Percentiles rank a stretch among this genome's conserved stretches.
Conservation (phyloP, 129 eudicot genomes). For the Pseudognaphalium luteoalbum region DNA sequence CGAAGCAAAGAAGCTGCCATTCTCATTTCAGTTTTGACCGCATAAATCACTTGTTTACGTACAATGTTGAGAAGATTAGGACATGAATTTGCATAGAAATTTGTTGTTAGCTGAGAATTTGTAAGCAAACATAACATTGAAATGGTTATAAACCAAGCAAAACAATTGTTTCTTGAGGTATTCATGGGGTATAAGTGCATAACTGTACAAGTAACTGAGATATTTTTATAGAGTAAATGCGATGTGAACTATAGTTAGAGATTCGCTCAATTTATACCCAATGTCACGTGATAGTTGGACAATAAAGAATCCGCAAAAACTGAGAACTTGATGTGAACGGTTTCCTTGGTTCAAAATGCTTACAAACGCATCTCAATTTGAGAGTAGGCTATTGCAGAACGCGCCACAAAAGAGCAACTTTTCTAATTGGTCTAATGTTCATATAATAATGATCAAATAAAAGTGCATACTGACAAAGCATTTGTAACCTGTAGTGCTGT, state of each 20-base stretch:
- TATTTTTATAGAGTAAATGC: not conserved
- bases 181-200: slow-evolving; percentile 17
- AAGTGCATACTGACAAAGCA: slow-evolving; percentile 30
- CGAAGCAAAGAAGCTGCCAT: slow-evolving; percentile 55
- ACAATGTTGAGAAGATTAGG: slow-evolving; percentile 32
- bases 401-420: not conserved
- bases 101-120: slow-evolving; percentile 42
- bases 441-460: not conserved
- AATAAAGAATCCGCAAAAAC: slow-evolving; percentile 8
- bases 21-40: slow-evolving; percentile 40
- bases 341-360: not conserved
- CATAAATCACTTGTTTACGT: slow-evolving; percentile 32
- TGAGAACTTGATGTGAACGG: not conserved
- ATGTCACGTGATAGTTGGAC: slow-evolving; percentile 22
- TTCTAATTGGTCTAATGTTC: not conserved
- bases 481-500: slow-evolving; percentile 31
- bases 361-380: not conserved
- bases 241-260: slow-evolving; percentile 21
- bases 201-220: not conserved
- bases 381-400: not conserved
- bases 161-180: slow-evolving; percentile 26
- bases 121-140: slow-evolving; percentile 36
- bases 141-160: slow-evolving; percentile 41
- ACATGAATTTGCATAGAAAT: slow-evolving; percentile 41
- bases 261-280: slow-evolving; percentile 24